phyloP scores from a whole-genome alignment of 805 yeast species.

The Metschnikowia lochheadii region DNA sequence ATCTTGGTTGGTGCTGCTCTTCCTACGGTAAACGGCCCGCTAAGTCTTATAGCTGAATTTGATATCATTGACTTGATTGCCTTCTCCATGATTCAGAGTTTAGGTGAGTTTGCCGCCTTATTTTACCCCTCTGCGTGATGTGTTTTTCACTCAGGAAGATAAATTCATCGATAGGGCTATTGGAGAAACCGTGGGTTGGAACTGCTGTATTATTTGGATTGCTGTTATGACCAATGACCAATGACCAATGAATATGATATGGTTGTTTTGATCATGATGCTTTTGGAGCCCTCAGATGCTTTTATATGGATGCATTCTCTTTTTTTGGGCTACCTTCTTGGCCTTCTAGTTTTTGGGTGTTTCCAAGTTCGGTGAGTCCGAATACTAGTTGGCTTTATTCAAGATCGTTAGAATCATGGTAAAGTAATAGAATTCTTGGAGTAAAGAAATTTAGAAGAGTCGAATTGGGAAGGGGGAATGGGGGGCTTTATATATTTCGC shows the following conservation, averaged over 20 bases:
- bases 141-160: slow-evolving; percentile 50
- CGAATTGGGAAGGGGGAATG: no score
- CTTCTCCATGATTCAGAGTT: slow-evolving; percentile 49
- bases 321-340: slow-evolving; percentile 50
- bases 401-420: slow-evolving; percentile 40
- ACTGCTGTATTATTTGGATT: slow-evolving; percentile 52
- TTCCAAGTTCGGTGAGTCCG: slow-evolving; percentile 53
- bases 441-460: no score
- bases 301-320: slow-evolving; percentile 51
- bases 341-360: slow-evolving; percentile 50
- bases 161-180: slow-evolving; percentile 50
- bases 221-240: slow-evolving; percentile 52
- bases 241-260: slow-evolving; percentile 56
- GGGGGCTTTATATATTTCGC: no score
- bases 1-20: slow-evolving; percentile 50
- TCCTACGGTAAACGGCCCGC: slow-evolving; percentile 49
- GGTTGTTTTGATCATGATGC: slow-evolving; percentile 45
- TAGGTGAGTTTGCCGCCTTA: slow-evolving; percentile 53
- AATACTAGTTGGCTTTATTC: slow-evolving; percentile 48
- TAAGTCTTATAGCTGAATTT: slow-evolving; percentile 49
- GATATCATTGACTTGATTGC: slow-evolving; percentile 51
- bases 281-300: slow-evolving; percentile 52
- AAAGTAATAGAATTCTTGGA: no score
- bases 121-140: slow-evolving; percentile 50
- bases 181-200: slow-evolving; percentile 54